Evolutionary conservation across 345 rosid genomes (phyloP).

Genomic region (Eutrema heterophyllum): DNA sequence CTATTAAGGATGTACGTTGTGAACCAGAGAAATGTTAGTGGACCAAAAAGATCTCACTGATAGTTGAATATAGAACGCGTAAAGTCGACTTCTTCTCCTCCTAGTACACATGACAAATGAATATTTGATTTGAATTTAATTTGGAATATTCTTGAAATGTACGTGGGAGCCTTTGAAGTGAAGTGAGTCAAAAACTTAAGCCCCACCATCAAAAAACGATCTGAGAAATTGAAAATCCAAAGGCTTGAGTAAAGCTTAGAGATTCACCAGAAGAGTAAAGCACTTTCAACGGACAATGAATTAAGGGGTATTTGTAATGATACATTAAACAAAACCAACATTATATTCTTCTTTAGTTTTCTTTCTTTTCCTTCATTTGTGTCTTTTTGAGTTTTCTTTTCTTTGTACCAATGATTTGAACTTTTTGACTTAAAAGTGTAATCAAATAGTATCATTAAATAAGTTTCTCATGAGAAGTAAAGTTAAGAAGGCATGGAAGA

Average conservation of each 20-base stretch:
- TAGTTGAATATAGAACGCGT: background rate
- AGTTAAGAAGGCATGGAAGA: background rate
- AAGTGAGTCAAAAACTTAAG: conserved; percentile 12
- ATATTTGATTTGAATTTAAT: conserved; percentile 17
- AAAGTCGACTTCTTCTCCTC: background rate
- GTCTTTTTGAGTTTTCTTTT: background rate
- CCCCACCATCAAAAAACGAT: conserved; percentile 24
- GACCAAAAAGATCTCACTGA: conserved; percentile 5
- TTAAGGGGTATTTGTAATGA: conserved; percentile 11
- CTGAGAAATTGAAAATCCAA: background rate
- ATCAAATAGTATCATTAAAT: background rate
- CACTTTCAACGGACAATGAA: conserved; percentile 28
- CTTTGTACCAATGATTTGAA: background rate
- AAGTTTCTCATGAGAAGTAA: background rate
- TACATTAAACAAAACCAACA: conserved; percentile 11
- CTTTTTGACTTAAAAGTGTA: background rate
- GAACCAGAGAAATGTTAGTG: conserved; percentile 20
- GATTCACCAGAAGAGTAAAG: conserved; percentile 19
- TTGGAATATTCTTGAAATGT: conserved; percentile 26
- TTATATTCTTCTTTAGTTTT: background rate
- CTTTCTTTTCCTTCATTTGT: background rate
- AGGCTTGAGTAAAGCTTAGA: conserved; percentile 4
- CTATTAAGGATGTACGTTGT: background rate
- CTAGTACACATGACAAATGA: conserved; percentile 15
- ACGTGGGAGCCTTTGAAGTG: conserved; percentile 12